Evolutionary conservation across 768 basidiomycete species (phyloP).

Genomic region (Termitomyces sp.): DNA sequence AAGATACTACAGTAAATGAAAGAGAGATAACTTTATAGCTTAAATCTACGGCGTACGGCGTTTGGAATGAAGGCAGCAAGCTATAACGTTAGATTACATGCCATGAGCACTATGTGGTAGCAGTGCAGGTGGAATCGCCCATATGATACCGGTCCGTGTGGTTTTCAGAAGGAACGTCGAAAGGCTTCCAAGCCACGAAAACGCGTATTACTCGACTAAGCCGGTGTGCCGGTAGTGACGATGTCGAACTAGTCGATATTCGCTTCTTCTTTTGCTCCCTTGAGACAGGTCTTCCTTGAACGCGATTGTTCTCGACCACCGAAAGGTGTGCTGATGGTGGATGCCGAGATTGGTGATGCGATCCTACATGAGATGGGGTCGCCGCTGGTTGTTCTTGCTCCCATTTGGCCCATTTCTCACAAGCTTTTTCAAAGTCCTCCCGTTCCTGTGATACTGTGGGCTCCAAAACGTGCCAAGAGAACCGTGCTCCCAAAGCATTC

Average conservation of each 20-base stretch:
- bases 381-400: conserved; percentile 26
- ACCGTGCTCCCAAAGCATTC: conserved; percentile 41
- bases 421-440: conserved; percentile 53
- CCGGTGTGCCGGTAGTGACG: conserved; percentile 28
- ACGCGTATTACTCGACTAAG: conserved; percentile 53
- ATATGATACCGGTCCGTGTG: not conserved
- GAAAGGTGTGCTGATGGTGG: conserved; percentile 2
- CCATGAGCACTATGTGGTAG: not conserved
- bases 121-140: not conserved
- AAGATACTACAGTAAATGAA: not conserved
- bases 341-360: not conserved
- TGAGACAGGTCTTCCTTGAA: not conserved
- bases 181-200: conserved; percentile 58
- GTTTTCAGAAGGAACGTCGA: not conserved
- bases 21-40: not conserved
- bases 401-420: conserved; percentile 55
- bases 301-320: not conserved
- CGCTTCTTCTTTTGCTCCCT: conserved; percentile 6
- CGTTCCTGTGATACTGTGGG: conserved; percentile 44
- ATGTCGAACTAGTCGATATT: conserved; percentile 10
- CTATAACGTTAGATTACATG: not conserved
- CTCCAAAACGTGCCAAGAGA: conserved; percentile 43
- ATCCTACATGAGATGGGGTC: not conserved
- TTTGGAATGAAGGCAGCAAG: not conserved
- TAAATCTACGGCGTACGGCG: not conserved